Evolutionary conservation across 1,284 basidiomycete genomes (phyloP).

Genomic region (Ganoderma lucidum): DNA sequence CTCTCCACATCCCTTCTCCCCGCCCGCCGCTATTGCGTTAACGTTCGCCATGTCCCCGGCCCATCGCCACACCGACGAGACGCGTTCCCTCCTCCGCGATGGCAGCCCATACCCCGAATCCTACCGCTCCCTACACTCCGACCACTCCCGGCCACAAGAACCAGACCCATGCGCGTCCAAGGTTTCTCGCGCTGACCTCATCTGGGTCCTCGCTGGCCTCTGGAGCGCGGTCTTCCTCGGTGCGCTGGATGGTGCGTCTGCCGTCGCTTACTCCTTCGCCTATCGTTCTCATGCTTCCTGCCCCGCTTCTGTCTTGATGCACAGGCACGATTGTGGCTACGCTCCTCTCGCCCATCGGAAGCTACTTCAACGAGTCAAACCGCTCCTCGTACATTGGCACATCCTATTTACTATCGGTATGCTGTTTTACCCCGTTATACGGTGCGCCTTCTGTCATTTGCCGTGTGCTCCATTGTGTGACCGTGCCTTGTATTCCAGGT

Average conservation of each 20-base stretch:
- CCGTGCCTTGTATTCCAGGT: constrained; percentile 51
- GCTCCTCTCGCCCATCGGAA: constrained; percentile 80
- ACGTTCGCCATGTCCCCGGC: constrained; percentile 15
- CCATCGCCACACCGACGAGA: constrained; percentile 33
- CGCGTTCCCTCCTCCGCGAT: constrained; percentile 37
- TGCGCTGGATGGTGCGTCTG: constrained; percentile 75
- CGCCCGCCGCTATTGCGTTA: constrained; percentile 2
- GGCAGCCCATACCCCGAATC: constrained; percentile 21
- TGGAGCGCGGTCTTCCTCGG: constrained; percentile 85
- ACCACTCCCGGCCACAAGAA: constrained; percentile 28
- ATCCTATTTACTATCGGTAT: constrained; percentile 87
- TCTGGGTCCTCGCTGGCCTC: constrained; percentile 76
- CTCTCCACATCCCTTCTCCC: constrained; percentile 17
- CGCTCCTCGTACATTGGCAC: constrained; percentile 90
- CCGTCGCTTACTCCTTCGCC: constrained; percentile 24
- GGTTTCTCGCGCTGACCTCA: constrained; percentile 59
- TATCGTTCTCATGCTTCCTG: constrained; percentile 31
- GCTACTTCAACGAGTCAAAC: constrained; percentile 79
- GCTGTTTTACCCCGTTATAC: constrained; percentile 91
- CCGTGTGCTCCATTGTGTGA: constrained; percentile 7
- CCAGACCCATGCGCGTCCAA: constrained; percentile 44
- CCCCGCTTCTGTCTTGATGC: constrained; percentile 31
- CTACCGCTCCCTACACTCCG: constrained; percentile 28
- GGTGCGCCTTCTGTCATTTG: constrained; percentile 52
- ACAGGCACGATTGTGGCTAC: constrained; percentile 83